These are phyloP conservation scores for Pleurotus eryngii DNA, from an alignment of 768 basidiomycete genomes.

Conservation along the genomic window DNA sequence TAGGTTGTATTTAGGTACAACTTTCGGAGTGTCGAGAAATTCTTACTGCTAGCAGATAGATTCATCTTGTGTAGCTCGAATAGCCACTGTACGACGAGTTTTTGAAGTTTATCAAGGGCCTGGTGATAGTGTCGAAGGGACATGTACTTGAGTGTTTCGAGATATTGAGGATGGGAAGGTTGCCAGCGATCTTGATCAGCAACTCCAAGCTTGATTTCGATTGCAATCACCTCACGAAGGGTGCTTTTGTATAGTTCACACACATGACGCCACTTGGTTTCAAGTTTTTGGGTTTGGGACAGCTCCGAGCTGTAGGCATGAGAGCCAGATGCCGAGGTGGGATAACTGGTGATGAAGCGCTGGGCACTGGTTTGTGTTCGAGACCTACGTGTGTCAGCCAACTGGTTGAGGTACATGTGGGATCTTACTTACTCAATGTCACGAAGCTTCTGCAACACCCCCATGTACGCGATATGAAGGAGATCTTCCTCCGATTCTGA, in stretches of 20 bases:
- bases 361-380: not conserved
- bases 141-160: slow-evolving; percentile 9
- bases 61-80: slow-evolving; percentile 22
- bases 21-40: not conserved
- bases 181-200: not conserved
- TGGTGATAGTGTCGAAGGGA: slow-evolving; percentile 11
- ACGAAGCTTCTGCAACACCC: slow-evolving; percentile 10
- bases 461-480: slow-evolving; percentile 15
- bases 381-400: not conserved
- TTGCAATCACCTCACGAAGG: slow-evolving; percentile 13
- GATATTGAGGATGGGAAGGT: slow-evolving; percentile 9
- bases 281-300: not conserved
- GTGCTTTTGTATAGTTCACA: slow-evolving; percentile 8
- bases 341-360: not conserved
- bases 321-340: not conserved
- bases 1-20: not conserved
- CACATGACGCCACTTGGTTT: slow-evolving; percentile 11
- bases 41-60: slow-evolving; percentile 23
- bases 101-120: slow-evolving; percentile 18
- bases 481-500: slow-evolving; percentile 15
- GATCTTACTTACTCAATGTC: slow-evolving; percentile 6
- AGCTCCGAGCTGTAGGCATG: not conserved
- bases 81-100: slow-evolving; percentile 16
- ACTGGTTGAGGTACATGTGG: not conserved
- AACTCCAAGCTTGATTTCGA: slow-evolving; percentile 25